Conservation (phyloP, 2,329 filamentous ascomycete species). For the Esteya vermicola region DNA sequence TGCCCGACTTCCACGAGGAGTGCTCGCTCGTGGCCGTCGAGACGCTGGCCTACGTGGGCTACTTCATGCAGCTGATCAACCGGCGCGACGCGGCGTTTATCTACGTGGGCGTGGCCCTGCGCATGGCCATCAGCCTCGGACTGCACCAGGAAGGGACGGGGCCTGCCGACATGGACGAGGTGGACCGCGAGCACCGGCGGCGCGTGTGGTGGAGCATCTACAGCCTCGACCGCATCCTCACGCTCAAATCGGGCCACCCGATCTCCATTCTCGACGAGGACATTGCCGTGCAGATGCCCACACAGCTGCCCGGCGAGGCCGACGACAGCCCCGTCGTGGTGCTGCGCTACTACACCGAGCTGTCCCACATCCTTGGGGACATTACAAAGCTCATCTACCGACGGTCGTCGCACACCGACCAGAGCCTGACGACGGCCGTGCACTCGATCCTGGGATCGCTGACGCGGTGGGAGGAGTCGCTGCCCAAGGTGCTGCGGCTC, state of each 20-base stretch:
- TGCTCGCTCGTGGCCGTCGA: conserved; percentile 40
- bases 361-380: conserved; percentile 36
- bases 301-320: conserved; percentile 22
- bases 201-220: conserved; percentile 44
- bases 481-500: conserved; percentile 32
- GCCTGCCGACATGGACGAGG: conserved; percentile 20
- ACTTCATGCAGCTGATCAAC: conserved; percentile 44
- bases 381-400: conserved; percentile 33
- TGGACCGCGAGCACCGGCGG: conserved; percentile 31
- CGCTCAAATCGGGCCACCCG: conserved; percentile 39
- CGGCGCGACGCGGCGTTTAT: conserved; percentile 38
- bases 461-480: conserved; percentile 31
- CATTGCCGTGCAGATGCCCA: conserved; percentile 27
- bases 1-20: conserved; percentile 41
- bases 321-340: conserved; percentile 30
- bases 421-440: conserved; percentile 32
- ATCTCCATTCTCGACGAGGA: conserved; percentile 40
- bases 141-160: conserved; percentile 37
- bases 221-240: conserved; percentile 36
- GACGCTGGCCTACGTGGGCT: conserved; percentile 37
- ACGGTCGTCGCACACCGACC: conserved; percentile 18
- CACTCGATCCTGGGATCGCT: conserved; percentile 34
- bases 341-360: conserved; percentile 34
- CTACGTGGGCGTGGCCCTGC: conserved; percentile 37
- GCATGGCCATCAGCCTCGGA: conserved; percentile 42